Evolutionary conservation across 2,329 filamentous ascomycete genomes (phyloP), one percentile per base, ranked within the genome.

Genomic region (Leptographium flavum): DNA sequence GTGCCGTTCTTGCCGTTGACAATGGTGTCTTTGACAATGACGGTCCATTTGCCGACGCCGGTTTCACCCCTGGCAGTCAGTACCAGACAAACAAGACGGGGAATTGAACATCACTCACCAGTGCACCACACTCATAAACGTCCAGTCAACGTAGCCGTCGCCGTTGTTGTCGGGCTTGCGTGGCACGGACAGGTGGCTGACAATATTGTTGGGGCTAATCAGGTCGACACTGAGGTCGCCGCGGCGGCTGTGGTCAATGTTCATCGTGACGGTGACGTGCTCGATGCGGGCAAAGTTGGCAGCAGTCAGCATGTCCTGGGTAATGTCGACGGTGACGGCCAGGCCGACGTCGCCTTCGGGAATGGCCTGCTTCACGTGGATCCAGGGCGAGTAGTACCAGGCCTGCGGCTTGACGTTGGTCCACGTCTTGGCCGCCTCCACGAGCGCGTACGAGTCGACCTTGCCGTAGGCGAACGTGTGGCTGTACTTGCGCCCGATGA

Each of bases 241-340:
- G 52, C 92, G 82, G 48, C 83, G 81, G 3, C 75, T 79, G 59
- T 98, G 92, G 45, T 85, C 76, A 22, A 95, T 74, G 56, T 98
- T 98, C 88, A 98, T 98, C 3, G 90, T 96, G 31, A 98, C 76
- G 1, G 90, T 96, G 31, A 98, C 85, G 63, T 98, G 92, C 66
- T 98, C 92, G 23, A 98, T 58, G 15, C 84, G 79, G 56, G 80
- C 86, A 14, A 98, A 61, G 58, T 98, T 98, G 53, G 86, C 86
- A 21, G 78, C 64, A 57, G 81, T 76, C 47, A 96, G 67, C 76
- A 88, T 87, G 19, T 87, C 78, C 45, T 77, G 63, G 0, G 86
- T 95, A 33, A 98, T 78, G 41, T 87, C 79, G 54, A 94, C 88
- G n/a, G 68, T 73, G 43, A 84, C 86, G 2, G 81, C 74, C 33